Evolutionary conservation across 257 asterid species (phyloP).

Genomic region (Solanum pinnatisectum): DNA sequence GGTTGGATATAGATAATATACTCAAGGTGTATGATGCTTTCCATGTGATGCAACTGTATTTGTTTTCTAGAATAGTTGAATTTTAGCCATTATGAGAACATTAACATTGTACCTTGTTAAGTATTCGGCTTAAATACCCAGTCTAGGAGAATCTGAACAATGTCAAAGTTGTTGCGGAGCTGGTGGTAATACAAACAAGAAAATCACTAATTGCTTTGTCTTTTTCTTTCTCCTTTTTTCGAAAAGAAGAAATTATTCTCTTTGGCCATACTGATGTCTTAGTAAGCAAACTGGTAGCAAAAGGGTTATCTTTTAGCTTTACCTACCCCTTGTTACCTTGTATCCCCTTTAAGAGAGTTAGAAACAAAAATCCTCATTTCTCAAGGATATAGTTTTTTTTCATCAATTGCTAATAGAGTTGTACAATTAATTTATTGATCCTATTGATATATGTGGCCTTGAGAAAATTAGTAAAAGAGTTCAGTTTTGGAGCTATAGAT

Average conservation of each 20-base stretch:
- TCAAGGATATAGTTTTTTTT: not conserved
- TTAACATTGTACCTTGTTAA: not conserved
- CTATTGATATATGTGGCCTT: not conserved
- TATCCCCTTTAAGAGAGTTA: not conserved
- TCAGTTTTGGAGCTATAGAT: not conserved
- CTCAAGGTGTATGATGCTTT: not conserved
- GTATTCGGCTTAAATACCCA: not conserved
- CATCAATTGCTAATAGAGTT: not conserved
- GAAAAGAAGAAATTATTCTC: not conserved
- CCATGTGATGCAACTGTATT: not conserved
- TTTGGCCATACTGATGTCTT: not conserved
- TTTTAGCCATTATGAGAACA: not conserved
- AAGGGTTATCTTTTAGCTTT: not conserved
- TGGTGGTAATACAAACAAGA: not conserved
- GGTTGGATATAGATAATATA: not conserved
- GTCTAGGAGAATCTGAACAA: not conserved
- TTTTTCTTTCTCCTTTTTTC: not conserved
- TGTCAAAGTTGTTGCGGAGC: not conserved
- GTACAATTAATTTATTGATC: not conserved
- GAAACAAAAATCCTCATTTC: not conserved
- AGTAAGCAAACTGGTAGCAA: not conserved
- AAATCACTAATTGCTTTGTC: not conserved
- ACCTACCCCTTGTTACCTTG: not conserved
- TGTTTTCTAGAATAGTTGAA: not conserved
- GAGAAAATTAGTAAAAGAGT: not conserved